Base-by-base conservation (phyloP, 495 filamentous ascomycete genomes). In the Physcia stellaris region DNA sequence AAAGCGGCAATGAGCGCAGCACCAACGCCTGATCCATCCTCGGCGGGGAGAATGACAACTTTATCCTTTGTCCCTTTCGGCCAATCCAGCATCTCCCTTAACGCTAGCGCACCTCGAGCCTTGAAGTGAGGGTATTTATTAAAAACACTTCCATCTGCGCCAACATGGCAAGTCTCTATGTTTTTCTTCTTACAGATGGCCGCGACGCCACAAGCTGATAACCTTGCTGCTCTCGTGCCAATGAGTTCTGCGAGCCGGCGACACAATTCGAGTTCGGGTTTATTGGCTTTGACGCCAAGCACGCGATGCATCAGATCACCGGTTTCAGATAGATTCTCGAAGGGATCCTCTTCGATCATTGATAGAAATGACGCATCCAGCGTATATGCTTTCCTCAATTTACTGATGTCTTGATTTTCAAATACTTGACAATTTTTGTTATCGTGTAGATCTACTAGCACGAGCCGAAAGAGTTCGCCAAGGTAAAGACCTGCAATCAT, bases 61-160 rank as follows among this genome's bases (percentile, higher is more conserved):
- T 84, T 86, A 55, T 96, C 88, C 53, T 79, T 71, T 56, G 81
- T 79, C 7, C 63, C 73, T 35, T 72, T 71, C 2, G 75, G 68
- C 90, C 88, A 95, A 59, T 90, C 86, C 10, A 96, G 71, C 49
- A 95, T 94, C 66, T 96, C 87, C 15, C 86, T 77, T 16, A 96
- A 75, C 16, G 88, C 88, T 48, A 76, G 67, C 4, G 88, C 88
- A 39, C 86, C 86, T 35, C 88, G 81, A 12, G 73, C 72, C 70
- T 94, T 88, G 71, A 96, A 96, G 60, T 94, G 83, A 2, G 88
- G 88, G 62, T 95, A 95, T 59, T 94, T 94, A 69, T 93, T 94
- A 68, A 95, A 96, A 30, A 96, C 86, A 9, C 82, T 88, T 18
- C 88, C 88, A 49, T 96, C 88, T 27, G 88, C 88, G 49, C 88